phyloP scores from a whole-genome alignment of 106 monocot species.

The Acorus calamus region DNA sequence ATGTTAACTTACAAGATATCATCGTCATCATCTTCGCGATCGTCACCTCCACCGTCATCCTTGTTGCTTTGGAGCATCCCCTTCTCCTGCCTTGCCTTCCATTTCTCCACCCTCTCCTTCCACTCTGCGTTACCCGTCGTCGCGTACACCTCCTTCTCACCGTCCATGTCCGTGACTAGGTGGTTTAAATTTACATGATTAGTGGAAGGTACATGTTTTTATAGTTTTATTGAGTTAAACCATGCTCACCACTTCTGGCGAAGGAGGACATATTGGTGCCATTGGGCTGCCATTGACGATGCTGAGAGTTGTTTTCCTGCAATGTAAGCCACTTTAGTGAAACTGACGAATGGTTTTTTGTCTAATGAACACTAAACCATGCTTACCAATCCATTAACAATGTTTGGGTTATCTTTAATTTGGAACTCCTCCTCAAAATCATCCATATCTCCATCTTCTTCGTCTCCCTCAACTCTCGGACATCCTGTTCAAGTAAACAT shows the following conservation, averaged over 20 bases:
- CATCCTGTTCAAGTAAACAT: slow-evolving; percentile 23
- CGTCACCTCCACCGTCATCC: slow-evolving; percentile 31
- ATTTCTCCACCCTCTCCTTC: slow-evolving; percentile 83
- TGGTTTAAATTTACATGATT: too few species aligned
- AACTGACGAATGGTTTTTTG: too few species aligned
- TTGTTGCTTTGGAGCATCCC: slow-evolving; percentile 20
- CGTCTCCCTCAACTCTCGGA: slow-evolving; percentile 68
- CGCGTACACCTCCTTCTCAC: slow-evolving; percentile 41
- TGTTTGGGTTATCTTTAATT: slow-evolving; percentile 12
- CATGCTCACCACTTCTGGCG: slow-evolving; percentile 42
- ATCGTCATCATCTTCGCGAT: slow-evolving; percentile 47
- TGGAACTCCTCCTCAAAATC: slow-evolving; percentile 61
- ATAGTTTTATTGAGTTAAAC: too few species aligned
- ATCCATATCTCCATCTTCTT: slow-evolving; percentile 56
- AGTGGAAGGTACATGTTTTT: too few species aligned
- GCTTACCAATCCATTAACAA: too few species aligned
- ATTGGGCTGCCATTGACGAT: slow-evolving; percentile 22
- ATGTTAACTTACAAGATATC: slow-evolving; percentile 47
- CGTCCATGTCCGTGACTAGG: slow-evolving; percentile 29
- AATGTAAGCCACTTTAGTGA: too few species aligned
- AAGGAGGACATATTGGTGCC: slow-evolving; percentile 41
- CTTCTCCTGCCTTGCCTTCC: slow-evolving; percentile 72
- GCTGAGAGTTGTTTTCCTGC: too few species aligned
- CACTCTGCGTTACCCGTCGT: slow-evolving; percentile 36
- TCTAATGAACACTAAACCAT: too few species aligned